Conservation (phyloP, 768 basidiomycete genomes). For the Phlebiopsis flavidoalba region DNA sequence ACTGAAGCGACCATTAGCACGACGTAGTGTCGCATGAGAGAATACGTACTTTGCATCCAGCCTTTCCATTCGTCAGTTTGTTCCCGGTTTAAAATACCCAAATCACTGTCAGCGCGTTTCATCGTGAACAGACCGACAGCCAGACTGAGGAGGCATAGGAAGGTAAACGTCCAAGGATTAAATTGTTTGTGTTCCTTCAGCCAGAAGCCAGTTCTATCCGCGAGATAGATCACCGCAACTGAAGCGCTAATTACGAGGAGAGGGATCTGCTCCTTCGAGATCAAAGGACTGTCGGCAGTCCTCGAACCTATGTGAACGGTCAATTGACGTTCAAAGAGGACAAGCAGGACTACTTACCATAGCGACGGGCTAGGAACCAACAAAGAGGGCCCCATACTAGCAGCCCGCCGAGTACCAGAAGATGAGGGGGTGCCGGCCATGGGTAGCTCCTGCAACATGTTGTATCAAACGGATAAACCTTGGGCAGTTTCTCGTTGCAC, state of each 20-base stretch:
- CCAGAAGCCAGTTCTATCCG: conserved; percentile 86
- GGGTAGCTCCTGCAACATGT: conserved; percentile 85
- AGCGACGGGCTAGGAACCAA: conserved; percentile 29
- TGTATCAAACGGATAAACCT: conserved; percentile 41
- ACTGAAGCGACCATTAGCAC: conserved; percentile 40
- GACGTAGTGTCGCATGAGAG: neutral
- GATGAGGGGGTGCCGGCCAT: conserved; percentile 51
- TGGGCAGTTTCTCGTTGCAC: conserved; percentile 85
- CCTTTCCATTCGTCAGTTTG: conserved; percentile 98
- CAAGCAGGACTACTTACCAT: conserved; percentile 14
- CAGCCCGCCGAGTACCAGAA: conserved; percentile 42
- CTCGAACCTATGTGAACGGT: conserved; percentile 13
- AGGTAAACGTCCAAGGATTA: conserved; percentile 59
- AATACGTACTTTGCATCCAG: conserved; percentile 87
- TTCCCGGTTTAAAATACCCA: conserved; percentile 86
- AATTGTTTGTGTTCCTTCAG: conserved; percentile 88
- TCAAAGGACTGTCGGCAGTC: conserved; percentile 16
- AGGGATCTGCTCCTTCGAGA: conserved; percentile 37
- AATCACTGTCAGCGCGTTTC: conserved; percentile 71
- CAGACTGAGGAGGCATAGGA: conserved; percentile 51
- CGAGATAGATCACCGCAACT: conserved; percentile 64
- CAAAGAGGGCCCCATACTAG: conserved; percentile 48
- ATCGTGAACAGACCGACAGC: conserved; percentile 58
- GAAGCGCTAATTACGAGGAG: conserved; percentile 61
- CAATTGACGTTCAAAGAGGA: neutral